phyloP scores from a whole-genome alignment of 192 early-diverging fungal species.

The Entomortierella chlamydospora region DNA sequence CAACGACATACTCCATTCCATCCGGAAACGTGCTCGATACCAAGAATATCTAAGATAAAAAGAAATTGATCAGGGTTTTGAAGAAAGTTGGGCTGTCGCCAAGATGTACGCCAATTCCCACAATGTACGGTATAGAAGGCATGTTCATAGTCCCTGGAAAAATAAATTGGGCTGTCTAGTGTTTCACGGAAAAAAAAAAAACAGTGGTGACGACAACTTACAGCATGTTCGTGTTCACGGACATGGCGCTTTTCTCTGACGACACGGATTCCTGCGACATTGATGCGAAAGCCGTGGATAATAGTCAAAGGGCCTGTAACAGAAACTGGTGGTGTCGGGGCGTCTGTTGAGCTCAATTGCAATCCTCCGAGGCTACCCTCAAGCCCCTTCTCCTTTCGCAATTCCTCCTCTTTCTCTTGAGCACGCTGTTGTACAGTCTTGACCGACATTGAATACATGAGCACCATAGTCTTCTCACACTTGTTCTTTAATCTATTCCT shows the following conservation, averaged over 20 bases:
- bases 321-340: neutral
- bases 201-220: slow-evolving; percentile 19
- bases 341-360: neutral
- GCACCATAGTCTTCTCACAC: slow-evolving; percentile 28
- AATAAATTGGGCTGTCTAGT: neutral
- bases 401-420: slow-evolving; percentile 16
- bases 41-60: slow-evolving; percentile 54
- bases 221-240: slow-evolving; percentile 55
- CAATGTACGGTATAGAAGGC: neutral
- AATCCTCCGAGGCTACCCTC: slow-evolving; percentile 9
- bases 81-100: slow-evolving; percentile 5
- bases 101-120: neutral
- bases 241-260: slow-evolving; percentile 54
- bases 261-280: slow-evolving; percentile 58
- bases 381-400: slow-evolving; percentile 4
- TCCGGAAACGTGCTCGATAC: slow-evolving; percentile 40
- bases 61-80: no score
- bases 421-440: slow-evolving; percentile 45
- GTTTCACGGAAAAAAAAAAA: neutral
- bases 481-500: slow-evolving; percentile 38
- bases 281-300: slow-evolving; percentile 56
- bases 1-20: slow-evolving; percentile 50
- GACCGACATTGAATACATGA: slow-evolving; percentile 45
- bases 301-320: slow-evolving; percentile 12
- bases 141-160: neutral